phyloP scores from a whole-genome alignment of 257 asterid genomes.

The Jasminum sambac region DNA sequence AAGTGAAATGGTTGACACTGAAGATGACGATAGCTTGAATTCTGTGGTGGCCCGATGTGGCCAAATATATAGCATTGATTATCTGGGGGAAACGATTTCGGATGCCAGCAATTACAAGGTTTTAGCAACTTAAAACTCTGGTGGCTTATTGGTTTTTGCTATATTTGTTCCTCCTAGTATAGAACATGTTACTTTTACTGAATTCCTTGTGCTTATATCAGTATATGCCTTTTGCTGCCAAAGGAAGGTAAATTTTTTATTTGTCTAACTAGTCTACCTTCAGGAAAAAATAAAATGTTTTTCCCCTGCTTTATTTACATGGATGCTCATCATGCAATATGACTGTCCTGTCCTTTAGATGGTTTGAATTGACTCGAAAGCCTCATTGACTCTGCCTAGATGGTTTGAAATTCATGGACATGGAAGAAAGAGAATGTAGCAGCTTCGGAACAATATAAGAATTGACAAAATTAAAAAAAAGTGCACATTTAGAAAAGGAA shows the following conservation, averaged over 20 bases:
- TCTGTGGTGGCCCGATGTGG: constrained; percentile 49
- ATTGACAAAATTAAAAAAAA: neutral
- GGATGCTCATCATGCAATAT: too few species aligned
- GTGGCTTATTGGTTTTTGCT: neutral
- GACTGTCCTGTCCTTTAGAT: too few species aligned
- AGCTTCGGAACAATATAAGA: neutral
- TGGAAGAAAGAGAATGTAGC: neutral
- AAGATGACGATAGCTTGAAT: constrained; percentile 32
- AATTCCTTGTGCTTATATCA: neutral
- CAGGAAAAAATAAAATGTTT: neutral
- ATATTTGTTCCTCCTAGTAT: neutral
- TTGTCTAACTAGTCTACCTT: neutral
- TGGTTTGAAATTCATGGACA: neutral
- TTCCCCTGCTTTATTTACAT: neutral
- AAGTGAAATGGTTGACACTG: constrained; percentile 27
- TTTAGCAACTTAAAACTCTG: constrained; percentile 13
- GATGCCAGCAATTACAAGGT: constrained; percentile 83
- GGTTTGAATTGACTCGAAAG: neutral
- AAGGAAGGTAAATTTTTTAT: neutral
- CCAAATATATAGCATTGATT: constrained; percentile 47
- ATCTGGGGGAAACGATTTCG: constrained; percentile 59
- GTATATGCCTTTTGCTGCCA: neutral
- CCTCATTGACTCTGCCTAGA: neutral
- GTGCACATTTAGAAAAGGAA: neutral
- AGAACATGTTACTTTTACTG: neutral